Conservation (phyloP, 2,329 filamentous ascomycete species). For the Aureobasidium zeae region DNA sequence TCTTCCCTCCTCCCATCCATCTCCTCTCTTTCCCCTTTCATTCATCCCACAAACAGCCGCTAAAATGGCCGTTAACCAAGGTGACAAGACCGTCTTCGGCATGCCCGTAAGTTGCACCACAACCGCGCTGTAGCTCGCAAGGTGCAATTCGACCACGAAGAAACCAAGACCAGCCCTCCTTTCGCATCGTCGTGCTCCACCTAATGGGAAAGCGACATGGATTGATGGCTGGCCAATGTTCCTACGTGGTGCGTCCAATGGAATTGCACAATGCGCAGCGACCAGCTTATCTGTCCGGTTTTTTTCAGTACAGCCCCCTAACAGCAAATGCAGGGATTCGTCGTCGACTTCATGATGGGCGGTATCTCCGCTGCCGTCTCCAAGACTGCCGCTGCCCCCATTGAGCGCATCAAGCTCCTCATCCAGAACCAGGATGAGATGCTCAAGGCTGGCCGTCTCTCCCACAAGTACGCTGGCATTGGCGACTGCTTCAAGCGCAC, state of each 20-base stretch:
- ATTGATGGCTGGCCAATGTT: too few relatives aligned
- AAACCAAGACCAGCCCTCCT: too few relatives aligned
- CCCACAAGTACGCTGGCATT: conserved; percentile 94
- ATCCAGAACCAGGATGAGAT: conserved; percentile 99
- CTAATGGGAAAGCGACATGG: too few relatives aligned
- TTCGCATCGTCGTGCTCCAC: too few relatives aligned
- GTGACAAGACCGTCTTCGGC: conserved; percentile 47
- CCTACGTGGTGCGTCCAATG: too few relatives aligned
- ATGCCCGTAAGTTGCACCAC: conserved; percentile 32
- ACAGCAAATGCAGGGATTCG: conserved; percentile 59
- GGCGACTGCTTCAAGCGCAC: conserved; percentile 92
- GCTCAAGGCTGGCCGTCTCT: conserved; percentile 96
- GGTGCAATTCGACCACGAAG: conserved; percentile 15
- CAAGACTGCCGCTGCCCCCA: conserved; percentile 99
- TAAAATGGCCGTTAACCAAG: conserved; percentile 40
- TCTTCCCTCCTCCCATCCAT: conserved; percentile 19
- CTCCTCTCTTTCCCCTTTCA: conserved; percentile 24
- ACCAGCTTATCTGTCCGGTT: background rate
- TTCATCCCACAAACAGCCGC: conserved; percentile 29
- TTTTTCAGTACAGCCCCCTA: conserved; percentile 17
- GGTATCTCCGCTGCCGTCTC: conserved; percentile 99
- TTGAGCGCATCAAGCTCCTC: conserved; percentile 99
- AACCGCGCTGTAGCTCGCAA: conserved; percentile 10
- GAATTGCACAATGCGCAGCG: too few relatives aligned
- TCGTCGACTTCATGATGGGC: conserved; percentile 99